phyloP scores from a whole-genome alignment of 169 alveolate species.

The Haemoproteus tartakovskyi region DNA sequence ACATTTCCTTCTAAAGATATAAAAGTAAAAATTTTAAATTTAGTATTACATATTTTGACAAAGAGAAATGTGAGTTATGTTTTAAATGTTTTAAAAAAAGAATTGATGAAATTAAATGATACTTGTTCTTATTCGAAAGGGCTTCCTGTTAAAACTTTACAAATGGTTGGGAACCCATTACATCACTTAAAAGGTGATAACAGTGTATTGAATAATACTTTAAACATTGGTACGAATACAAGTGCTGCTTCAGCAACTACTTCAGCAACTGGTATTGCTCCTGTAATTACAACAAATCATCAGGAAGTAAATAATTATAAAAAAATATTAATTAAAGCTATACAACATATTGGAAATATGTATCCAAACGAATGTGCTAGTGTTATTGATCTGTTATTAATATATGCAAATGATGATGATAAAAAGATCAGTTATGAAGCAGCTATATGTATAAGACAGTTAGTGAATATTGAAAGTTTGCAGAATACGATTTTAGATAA shows the following conservation, averaged over 20 bases:
- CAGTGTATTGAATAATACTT: not conserved
- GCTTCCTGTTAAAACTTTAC: constrained; percentile 24
- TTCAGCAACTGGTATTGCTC: too few relatives aligned
- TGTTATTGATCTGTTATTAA: constrained; percentile 66
- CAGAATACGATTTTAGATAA: constrained; percentile 33
- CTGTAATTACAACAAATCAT: constrained; percentile 64
- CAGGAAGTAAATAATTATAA: constrained; percentile 67
- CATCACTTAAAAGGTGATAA: not conserved
- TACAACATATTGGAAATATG: constrained; percentile 72
- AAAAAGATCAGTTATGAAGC: constrained; percentile 70
- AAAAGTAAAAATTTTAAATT: constrained; percentile 80
- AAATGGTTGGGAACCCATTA: not conserved
- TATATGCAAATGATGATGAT: constrained; percentile 66
- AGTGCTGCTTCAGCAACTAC: not conserved
- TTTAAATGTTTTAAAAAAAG: constrained; percentile 68
- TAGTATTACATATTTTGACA: constrained; percentile 69
- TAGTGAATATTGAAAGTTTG: constrained; percentile 2
- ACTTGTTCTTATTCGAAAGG: too few relatives aligned
- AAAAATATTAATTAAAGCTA: constrained; percentile 68
- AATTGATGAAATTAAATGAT: constrained; percentile 57
- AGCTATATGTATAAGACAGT: constrained; percentile 68
- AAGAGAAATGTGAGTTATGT: constrained; percentile 69
- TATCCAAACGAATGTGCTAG: constrained; percentile 66
- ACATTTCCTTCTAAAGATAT: constrained; percentile 80
- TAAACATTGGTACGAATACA: not conserved